Evolutionary conservation across 1,139 yeast species (phyloP), one percentile per base, ranked within the genome.

Genomic region (Candida neerlandica): DNA sequence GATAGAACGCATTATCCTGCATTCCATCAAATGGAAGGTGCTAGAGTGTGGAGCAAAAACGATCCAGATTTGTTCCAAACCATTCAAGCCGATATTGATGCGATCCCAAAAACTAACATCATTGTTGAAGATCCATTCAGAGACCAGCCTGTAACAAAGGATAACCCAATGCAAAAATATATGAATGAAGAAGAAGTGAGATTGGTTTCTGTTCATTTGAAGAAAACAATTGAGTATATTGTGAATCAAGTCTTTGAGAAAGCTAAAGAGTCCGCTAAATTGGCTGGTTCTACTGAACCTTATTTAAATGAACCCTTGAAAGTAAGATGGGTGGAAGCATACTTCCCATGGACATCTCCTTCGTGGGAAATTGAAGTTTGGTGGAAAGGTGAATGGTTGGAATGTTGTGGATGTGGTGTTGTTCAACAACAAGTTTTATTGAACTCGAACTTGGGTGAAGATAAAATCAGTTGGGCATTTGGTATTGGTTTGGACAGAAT

Each of bases 321-420:
- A 63, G 89, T 92, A 14, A 80, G 98, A 56, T 94, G 99, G 99
- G 89, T 91, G 30, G 96, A 89, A 63, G 96, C 96, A 0, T 90
- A 86, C 61, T 94, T 94, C 73, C 99, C 99, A 4, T 94, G 98
- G 97, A 94, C 99, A 2, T 84, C 96, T 1, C 99, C 99, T 5
- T 89, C 97, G 32, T 94, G 96, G 94, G 98, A 94, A 63, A 90
- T 95, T 58, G 99, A 94, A 68, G 96, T 94, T 5, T 92, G 96
- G 95, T 95, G 98, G 98, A 89, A 92, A 65, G 96, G 96, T 40
- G 96, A 92, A 58, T 95, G 99, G 99, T 76, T 94, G 40, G 99
- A 94, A 70, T 85, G 96, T 66, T 90, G 97, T 63, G 99, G 99
- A 1, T 89, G 96, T 67, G 99, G 99, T 23, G 78, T 94, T 44